Conservation (phyloP, 2,329 filamentous ascomycete genomes). For the Ophiocordyceps camponoti-floridani region DNA sequence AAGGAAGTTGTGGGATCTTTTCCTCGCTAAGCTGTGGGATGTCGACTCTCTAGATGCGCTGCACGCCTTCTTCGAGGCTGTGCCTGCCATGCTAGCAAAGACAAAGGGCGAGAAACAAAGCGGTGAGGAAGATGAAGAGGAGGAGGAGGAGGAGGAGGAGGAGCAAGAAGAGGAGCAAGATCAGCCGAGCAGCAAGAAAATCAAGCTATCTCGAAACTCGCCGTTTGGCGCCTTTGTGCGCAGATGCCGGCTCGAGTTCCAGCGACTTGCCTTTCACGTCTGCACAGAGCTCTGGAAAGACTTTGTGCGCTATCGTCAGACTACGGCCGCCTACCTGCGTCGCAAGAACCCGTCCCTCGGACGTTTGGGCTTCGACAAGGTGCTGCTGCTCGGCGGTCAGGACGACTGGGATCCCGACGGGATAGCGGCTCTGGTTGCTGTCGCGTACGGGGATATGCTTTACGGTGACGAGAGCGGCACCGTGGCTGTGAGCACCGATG, state of each 20-base stretch:
- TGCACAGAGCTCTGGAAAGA: slow-evolving; percentile 62
- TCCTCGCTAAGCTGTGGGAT: slow-evolving; percentile 66
- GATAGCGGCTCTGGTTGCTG: slow-evolving; percentile 24
- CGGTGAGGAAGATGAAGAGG: slow-evolving; percentile 34
- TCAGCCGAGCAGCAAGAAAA: slow-evolving; percentile 18
- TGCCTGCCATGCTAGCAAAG: slow-evolving; percentile 39
- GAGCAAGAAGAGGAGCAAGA: slow-evolving; percentile 22
- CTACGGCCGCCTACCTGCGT: slow-evolving; percentile 49
- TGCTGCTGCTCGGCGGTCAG: slow-evolving; percentile 29
- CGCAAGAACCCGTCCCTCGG: slow-evolving; percentile 42
- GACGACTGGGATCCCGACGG: slow-evolving; percentile 29
- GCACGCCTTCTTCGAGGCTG: slow-evolving; percentile 53
- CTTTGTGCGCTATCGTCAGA: slow-evolving; percentile 65
- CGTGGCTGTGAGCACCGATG: slow-evolving; percentile 50
- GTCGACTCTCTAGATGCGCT: slow-evolving; percentile 68
- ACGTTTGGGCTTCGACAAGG: slow-evolving; percentile 37
- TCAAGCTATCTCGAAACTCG: slow-evolving; percentile 53
- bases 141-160: slow-evolving; percentile 36
- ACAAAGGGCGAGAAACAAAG: slow-evolving; percentile 41
- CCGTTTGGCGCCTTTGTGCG: slow-evolving; percentile 71
- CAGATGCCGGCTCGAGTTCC: slow-evolving; percentile 61
- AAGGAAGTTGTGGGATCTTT: slow-evolving; percentile 70
- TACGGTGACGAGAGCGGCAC: slow-evolving; percentile 20
- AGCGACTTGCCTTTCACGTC: slow-evolving; percentile 63
- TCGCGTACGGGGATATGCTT: slow-evolving; percentile 34